Conservation (phyloP, 371 early-diverging fungal genomes). For the Rhizopus stolonifer region DNA sequence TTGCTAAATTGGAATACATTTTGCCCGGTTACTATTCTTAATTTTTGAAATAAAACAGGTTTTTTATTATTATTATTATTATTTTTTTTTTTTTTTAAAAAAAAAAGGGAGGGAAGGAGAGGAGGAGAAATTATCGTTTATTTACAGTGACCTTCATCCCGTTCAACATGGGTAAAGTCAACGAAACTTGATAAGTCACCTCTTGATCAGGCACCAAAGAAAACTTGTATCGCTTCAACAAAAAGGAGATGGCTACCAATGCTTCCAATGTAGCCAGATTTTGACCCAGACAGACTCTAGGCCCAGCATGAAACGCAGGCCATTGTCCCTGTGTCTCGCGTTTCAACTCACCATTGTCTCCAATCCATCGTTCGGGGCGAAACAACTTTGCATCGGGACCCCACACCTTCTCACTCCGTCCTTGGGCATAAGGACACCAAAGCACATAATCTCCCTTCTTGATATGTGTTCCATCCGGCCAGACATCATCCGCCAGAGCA, state of each 20-base stretch:
- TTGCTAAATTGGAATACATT: conserved; percentile 75
- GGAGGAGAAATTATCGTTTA: conserved; percentile 6
- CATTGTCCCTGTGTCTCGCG: conserved; percentile 47
- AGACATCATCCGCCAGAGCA: conserved; percentile 65
- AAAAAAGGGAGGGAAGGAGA: too few relatives aligned
- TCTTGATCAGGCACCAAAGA: conserved; percentile 36
- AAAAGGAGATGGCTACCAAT: conserved; percentile 34
- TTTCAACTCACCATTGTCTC: conserved; percentile 32
- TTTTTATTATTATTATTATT: not conserved
- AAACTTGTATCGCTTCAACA: conserved; percentile 42
- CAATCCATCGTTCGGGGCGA: conserved; percentile 65
- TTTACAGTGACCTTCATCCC: conserved; percentile 41
- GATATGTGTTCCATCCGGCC: conserved; percentile 68
- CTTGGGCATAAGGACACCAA: conserved; percentile 60
- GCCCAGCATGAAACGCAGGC: conserved; percentile 68
- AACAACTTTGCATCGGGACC: conserved; percentile 59
- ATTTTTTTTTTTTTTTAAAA: too few relatives aligned
- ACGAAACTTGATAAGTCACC: conserved; percentile 33
- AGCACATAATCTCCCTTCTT: conserved; percentile 54
- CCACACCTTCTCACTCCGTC: conserved; percentile 57
- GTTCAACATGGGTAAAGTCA: conserved; percentile 52
- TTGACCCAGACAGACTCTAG: conserved; percentile 66
- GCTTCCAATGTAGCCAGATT: conserved; percentile 50
- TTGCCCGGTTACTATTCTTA: conserved; percentile 75
- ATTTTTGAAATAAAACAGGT: not conserved